These are phyloP conservation scores for Russula virescens DNA, from an alignment of 768 basidiomycete genomes.

Conservation along the genomic window DNA sequence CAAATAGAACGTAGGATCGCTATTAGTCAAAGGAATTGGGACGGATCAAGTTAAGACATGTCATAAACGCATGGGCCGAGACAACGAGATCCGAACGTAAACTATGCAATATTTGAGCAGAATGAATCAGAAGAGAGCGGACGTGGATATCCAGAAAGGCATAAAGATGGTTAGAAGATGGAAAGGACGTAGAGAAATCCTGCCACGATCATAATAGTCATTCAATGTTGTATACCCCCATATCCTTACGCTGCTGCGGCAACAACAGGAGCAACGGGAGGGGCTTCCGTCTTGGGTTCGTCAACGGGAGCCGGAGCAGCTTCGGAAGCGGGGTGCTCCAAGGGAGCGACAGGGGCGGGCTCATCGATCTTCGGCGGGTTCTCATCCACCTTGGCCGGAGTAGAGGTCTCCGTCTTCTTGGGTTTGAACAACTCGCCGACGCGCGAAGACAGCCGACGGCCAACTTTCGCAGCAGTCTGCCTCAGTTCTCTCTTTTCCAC, in stretches of 20 bases:
- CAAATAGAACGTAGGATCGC: slow-evolving; percentile 45
- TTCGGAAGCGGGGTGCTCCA: slow-evolving; percentile 66
- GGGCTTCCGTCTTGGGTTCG: slow-evolving; percentile 37
- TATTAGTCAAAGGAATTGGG: slow-evolving; percentile 59
- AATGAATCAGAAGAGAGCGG: slow-evolving; percentile 28
- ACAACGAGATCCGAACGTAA: slow-evolving; percentile 56
- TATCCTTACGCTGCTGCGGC: slow-evolving; percentile 69
- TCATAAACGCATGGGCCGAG: slow-evolving; percentile 43
- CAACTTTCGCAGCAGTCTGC: slow-evolving; percentile 49
- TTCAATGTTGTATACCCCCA: slow-evolving; percentile 42
- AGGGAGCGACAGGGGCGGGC: slow-evolving; percentile 73
- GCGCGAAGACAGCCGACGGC: slow-evolving; percentile 79
- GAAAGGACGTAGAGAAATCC: slow-evolving; percentile 24
- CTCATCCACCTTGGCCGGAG: slow-evolving; percentile 82
- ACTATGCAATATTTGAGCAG: slow-evolving; percentile 32
- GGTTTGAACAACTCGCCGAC: slow-evolving; percentile 79
- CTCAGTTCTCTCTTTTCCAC: slow-evolving; percentile 39
- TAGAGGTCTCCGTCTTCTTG: slow-evolving; percentile 46
- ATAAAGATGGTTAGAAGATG: slow-evolving; percentile 29
- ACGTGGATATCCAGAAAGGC: slow-evolving; percentile 32
- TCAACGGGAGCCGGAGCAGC: slow-evolving; percentile 27
- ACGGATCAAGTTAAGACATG: slow-evolving; percentile 60
- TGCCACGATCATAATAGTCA: slow-evolving; percentile 25
- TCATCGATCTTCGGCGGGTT: slow-evolving; percentile 86
- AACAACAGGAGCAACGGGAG: slow-evolving; percentile 60